phyloP scores from a whole-genome alignment of 768 basidiomycete species.

The Gymnopilus dilepis region DNA sequence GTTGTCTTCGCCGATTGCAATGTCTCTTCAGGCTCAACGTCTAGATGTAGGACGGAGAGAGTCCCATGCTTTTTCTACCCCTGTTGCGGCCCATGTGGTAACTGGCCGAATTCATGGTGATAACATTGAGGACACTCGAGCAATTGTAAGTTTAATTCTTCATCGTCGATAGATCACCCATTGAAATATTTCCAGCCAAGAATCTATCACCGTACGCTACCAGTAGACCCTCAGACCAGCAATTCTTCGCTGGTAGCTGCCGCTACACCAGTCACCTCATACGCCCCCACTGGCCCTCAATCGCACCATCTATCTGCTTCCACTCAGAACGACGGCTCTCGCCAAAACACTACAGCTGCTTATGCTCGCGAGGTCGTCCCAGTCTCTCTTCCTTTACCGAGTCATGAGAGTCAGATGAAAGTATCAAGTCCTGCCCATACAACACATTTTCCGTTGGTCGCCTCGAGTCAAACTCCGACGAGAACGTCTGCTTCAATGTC shows the following conservation, averaged over 20 bases:
- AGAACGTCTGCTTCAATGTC: background rate
- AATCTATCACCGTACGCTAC: background rate
- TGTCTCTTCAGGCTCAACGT: background rate
- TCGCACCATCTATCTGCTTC: slow-evolving; percentile 4
- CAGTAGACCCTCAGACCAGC: background rate
- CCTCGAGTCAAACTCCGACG: background rate
- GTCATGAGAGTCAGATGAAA: background rate
- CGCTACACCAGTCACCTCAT: background rate
- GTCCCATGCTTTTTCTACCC: background rate
- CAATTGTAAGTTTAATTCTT: background rate
- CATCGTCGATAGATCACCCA: background rate
- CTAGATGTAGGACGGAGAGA: background rate
- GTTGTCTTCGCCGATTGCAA: background rate
- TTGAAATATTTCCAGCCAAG: slow-evolving; percentile 8
- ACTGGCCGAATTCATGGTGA: background rate
- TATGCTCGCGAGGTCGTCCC: background rate
- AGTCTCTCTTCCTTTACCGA: background rate
- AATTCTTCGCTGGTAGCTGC: background rate
- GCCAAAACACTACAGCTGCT: background rate
- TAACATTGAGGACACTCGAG: background rate
- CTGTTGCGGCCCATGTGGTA: background rate
- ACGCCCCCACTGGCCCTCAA: background rate
- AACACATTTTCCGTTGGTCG: background rate
- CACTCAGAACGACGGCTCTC: background rate
- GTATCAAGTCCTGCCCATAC: background rate